Conservation (phyloP, 2,329 filamentous ascomycete genomes). For the Sporothrix curviconia region DNA sequence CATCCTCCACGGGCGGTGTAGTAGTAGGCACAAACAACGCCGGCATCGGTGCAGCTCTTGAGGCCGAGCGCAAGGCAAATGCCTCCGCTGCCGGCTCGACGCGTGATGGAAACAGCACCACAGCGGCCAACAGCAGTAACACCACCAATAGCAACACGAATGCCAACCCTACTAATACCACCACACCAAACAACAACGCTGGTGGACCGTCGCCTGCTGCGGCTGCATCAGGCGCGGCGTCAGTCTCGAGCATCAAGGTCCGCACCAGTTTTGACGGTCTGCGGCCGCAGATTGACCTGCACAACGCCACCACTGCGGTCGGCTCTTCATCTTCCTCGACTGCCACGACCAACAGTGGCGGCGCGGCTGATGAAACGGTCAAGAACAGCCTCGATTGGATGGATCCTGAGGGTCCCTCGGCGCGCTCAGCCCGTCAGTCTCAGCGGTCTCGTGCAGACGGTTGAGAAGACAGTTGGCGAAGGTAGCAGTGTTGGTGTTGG, state of each 20-base stretch:
- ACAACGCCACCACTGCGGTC: too few species aligned
- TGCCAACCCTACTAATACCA: not conserved
- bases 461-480: slow-evolving; percentile 23
- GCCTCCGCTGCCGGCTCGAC: not conserved
- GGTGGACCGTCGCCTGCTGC: not conserved
- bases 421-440: slow-evolving; percentile 27
- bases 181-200: not conserved
- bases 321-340: too few species aligned
- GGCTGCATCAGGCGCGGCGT: not conserved
- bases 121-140: not conserved
- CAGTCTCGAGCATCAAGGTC: not conserved
- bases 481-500: not conserved
- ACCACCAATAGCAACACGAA: not conserved
- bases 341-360: too few species aligned
- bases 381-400: slow-evolving; percentile 23
- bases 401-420: slow-evolving; percentile 17
- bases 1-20: not conserved
- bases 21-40: not conserved
- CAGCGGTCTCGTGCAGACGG: slow-evolving; percentile 27
- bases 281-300: slow-evolving; percentile 2
- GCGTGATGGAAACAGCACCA: not conserved
- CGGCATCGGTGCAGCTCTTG: not conserved
- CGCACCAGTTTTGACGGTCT: not conserved
- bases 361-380: not conserved
- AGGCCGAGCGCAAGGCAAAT: slow-evolving; percentile 1